These are phyloP conservation scores for Fremontodendron californicum DNA, from an alignment of 345 rosid genomes.

Conservation along the genomic window DNA sequence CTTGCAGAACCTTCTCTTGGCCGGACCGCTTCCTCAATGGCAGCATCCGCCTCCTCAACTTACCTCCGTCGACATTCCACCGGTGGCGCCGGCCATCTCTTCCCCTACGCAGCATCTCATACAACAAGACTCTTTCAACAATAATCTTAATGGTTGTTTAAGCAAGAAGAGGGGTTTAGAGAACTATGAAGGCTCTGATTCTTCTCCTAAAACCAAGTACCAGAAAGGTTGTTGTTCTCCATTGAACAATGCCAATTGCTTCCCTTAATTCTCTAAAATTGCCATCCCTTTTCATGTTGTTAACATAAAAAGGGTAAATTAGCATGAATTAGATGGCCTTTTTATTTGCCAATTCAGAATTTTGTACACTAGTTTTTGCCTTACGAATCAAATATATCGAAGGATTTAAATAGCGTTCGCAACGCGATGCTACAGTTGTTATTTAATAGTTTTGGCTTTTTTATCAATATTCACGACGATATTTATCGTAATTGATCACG, in stretches of 20 bases:
- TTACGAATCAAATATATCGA: conserved; percentile 15
- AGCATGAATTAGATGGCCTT: conserved; percentile 17
- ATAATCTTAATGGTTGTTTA: conserved; percentile 10
- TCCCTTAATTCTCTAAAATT: neutral
- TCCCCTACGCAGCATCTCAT: conserved; percentile 24
- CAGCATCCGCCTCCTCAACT: conserved; percentile 68
- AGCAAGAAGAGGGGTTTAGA: conserved; percentile 35
- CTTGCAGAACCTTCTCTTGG: conserved; percentile 59
- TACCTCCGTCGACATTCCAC: conserved; percentile 58
- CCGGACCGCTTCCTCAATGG: conserved; percentile 81
- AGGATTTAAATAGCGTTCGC: no score
- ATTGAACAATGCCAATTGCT: conserved; percentile 11
- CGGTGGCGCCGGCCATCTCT: conserved; percentile 50
- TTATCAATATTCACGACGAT: no score
- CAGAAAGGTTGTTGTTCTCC: conserved; percentile 24
- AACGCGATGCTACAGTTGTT: no score
- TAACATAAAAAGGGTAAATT: neutral
- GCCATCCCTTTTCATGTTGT: conserved; percentile 22
- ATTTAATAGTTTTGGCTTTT: no score
- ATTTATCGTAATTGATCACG: no score
- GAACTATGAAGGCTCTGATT: conserved; percentile 24
- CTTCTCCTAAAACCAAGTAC: conserved; percentile 25
- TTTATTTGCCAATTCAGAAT: conserved; percentile 10
- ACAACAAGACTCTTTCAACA: conserved; percentile 32
- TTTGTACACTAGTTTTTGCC: conserved; percentile 18